phyloP scores from a whole-genome alignment of 2,329 filamentous ascomycete species.

The Ilyonectria sp. region DNA sequence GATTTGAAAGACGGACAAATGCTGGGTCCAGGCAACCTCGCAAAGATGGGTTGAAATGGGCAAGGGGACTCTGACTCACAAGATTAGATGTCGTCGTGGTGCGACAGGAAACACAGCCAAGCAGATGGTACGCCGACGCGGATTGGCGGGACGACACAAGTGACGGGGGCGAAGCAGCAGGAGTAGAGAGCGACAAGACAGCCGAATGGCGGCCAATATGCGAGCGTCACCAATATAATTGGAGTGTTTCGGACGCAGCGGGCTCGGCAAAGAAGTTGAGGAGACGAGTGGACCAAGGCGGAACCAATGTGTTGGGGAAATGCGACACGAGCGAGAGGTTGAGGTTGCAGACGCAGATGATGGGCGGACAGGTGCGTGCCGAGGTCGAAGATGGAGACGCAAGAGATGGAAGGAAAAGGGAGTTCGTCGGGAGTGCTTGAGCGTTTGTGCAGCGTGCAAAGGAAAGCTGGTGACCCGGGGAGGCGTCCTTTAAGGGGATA shows the following conservation, averaged over 20 bases:
- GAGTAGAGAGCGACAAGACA: slow-evolving; percentile 43
- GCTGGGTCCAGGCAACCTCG: slow-evolving; percentile 27
- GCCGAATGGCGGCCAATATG: slow-evolving; percentile 52
- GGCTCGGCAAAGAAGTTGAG: slow-evolving; percentile 41
- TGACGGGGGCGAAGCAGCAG: slow-evolving; percentile 38
- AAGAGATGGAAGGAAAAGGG: slow-evolving; percentile 27
- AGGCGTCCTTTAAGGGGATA: slow-evolving; percentile 40
- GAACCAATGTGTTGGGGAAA: slow-evolving; percentile 52
- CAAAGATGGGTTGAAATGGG: slow-evolving; percentile 28
- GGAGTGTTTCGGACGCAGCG: slow-evolving; percentile 50
- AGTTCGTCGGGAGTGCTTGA: slow-evolving; percentile 27
- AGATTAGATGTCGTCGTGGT: slow-evolving; percentile 47
- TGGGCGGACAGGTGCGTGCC: slow-evolving; percentile 44
- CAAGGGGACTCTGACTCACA: slow-evolving; percentile 56
- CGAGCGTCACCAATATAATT: slow-evolving; percentile 56
- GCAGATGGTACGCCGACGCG: slow-evolving; percentile 39
- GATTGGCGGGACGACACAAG: slow-evolving; percentile 38
- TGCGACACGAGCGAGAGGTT: slow-evolving; percentile 52
- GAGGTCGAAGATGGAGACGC: slow-evolving; percentile 28
- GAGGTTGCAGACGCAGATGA: slow-evolving; percentile 48
- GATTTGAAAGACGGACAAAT: slow-evolving; percentile 20
- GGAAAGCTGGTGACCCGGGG: slow-evolving; percentile 38
- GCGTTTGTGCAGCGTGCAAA: slow-evolving; percentile 38
- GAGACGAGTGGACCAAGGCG: slow-evolving; percentile 51
- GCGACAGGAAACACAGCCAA: slow-evolving; percentile 43